Base-by-base conservation (phyloP, 2,329 filamentous ascomycete species). In the Cyphellophora attinorum region DNA sequence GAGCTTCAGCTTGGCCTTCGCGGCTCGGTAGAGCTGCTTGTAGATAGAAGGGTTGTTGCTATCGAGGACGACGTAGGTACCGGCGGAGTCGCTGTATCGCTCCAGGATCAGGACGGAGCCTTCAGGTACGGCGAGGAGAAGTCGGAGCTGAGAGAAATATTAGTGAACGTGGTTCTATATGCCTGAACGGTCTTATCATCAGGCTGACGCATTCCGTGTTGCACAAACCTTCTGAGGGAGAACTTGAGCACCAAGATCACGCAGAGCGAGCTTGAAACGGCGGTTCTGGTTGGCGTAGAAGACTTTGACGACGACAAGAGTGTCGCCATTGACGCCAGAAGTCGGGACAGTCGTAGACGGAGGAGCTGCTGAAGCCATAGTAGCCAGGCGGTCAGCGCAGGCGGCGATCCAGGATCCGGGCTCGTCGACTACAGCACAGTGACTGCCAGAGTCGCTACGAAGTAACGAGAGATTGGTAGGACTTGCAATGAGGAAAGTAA, bases 1-100 rank as follows among this genome's bases (percentile, higher is more conserved):
- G 49, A 98, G 79, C 78, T 96, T 98, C 47, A 88, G 78, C 72
- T 98, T 98, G 23, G 91, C 91, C 68, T 95, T 98, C 45, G 91
- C 91, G 47, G 91, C 91, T 52, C 91, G 81, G 58, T 91, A 89
- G 27, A 98, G 79, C 57, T 95, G 91, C 69, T 95, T 96, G 71
- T 94, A 98, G 52, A 93, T 84, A 29, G 83, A 70, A 6, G 74
- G 63, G 54, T 94, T 93, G 55, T 70, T 68, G 42, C 76, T 68
- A 57, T 94, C 81, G 40, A 98, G 79, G 29, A 74, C 69, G 46
- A 96, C 74, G 60, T 82, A 96, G 45, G 77, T 68, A 29, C 72
- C 81, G 46, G 85, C 84, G 46, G 86, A 95, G 62, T 98, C 91
- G 46, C 91, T 96, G 65, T 86, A 98, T 49, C 91, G 85, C 67